phyloP scores from a whole-genome alignment of 495 filamentous ascomycete genomes.

The Annulohypoxylon moriforme region DNA sequence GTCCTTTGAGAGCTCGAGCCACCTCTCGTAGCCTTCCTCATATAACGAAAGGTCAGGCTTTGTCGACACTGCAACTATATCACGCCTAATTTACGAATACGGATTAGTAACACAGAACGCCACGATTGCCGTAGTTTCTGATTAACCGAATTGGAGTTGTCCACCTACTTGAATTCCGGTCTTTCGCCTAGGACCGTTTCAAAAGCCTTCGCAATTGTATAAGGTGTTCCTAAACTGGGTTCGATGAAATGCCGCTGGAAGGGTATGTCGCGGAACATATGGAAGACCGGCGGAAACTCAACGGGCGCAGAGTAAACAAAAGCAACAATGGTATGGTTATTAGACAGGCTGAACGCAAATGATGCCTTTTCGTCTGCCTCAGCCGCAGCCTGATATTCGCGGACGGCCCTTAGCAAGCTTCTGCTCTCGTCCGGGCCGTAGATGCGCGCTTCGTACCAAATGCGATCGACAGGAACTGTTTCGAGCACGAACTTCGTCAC shows the following conservation, averaged over 20 bases:
- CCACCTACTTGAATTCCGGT: background rate
- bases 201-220: background rate
- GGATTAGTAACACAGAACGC: background rate
- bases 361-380: background rate
- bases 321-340: background rate
- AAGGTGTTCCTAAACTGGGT: background rate
- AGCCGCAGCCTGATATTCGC: background rate
- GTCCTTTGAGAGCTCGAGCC: background rate
- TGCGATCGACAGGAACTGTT: background rate
- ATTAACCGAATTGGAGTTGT: background rate
- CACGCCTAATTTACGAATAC: background rate
- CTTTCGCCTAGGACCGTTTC: background rate
- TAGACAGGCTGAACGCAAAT: background rate
- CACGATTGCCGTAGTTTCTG: background rate
- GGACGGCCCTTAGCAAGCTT: background rate
- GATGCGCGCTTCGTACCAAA: background rate
- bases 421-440: background rate
- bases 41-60: background rate
- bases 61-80: background rate
- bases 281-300: background rate
- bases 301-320: background rate
- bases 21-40: background rate
- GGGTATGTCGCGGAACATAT: background rate
- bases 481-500: background rate
- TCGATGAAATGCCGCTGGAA: background rate